A percentile compares a stretch with the other conserved stretches of the same genome.
These are phyloP conservation scores for Sclerotinia nivalis DNA, from an alignment of 2,329 filamentous ascomycete genomes.

Conservation along the genomic window DNA sequence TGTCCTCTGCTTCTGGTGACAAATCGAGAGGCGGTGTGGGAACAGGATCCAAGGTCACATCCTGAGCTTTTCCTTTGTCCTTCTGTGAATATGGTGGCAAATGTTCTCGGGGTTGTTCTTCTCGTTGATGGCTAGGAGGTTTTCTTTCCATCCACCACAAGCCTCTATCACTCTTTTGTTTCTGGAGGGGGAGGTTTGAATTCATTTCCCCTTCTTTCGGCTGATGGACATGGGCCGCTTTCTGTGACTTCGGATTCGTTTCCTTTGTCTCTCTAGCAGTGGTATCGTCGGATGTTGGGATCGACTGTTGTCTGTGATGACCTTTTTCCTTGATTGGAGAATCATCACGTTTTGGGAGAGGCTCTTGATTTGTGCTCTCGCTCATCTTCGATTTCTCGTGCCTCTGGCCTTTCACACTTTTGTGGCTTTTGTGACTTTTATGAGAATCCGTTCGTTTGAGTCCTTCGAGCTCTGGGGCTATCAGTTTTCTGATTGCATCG, in stretches of 20 bases:
- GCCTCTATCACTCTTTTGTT: constrained; percentile 23
- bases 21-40: constrained; percentile 6
- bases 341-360: constrained; percentile 8
- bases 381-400: constrained; percentile 18
- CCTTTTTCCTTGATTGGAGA: constrained; percentile 11
- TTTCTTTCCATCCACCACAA: constrained; percentile 23
- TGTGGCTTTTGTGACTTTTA: constrained; percentile 18
- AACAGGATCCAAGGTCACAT: background rate
- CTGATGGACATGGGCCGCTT: background rate
- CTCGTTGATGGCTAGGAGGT: constrained; percentile 9
- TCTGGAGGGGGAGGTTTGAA: background rate
- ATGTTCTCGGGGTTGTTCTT: constrained; percentile 2
- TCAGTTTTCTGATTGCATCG: constrained; percentile 18
- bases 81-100: constrained; percentile 11
- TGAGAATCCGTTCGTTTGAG: constrained; percentile 17
- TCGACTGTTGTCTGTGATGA: constrained; percentile 7
- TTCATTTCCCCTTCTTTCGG: background rate
- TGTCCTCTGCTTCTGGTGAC: background rate
- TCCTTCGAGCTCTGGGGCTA: constrained; percentile 16
- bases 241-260: background rate
- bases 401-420: background rate
- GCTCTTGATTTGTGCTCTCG: constrained; percentile 12
- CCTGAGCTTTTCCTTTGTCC: constrained; percentile 7
- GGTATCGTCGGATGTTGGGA: background rate
- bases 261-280: background rate